Percentiles rank a stretch among this genome's conserved stretches.
Evolutionary conservation across 371 early-diverging fungal species (phyloP).

Genomic region (Apophysomyces sp.): DNA sequence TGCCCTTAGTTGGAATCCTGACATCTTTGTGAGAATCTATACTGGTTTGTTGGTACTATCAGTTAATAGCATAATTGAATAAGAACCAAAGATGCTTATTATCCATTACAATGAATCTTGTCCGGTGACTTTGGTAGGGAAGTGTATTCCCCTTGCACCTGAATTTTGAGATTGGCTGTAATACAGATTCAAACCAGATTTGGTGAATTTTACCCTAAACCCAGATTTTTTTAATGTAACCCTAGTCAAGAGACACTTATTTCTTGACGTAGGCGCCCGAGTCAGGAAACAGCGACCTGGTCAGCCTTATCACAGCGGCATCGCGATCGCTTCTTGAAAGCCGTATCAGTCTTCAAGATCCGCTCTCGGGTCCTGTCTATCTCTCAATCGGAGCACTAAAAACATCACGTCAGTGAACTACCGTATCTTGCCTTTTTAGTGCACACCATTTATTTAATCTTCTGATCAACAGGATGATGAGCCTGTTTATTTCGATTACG

Average conservation of each 20-base stretch:
- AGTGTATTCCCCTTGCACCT: too few relatives aligned
- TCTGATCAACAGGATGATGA: background rate
- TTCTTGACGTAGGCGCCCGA: slow-evolving; percentile 3
- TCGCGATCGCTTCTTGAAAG: slow-evolving; percentile 2
- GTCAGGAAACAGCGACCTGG: background rate
- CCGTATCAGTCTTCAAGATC: slow-evolving; percentile 2
- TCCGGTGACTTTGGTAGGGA: too few relatives aligned
- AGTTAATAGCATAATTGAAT: too few relatives aligned
- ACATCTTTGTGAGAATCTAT: too few relatives aligned
- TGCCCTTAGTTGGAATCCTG: too few relatives aligned
- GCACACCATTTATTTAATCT: background rate
- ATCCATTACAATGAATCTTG: too few relatives aligned
- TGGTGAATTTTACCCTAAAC: slow-evolving; percentile 1
- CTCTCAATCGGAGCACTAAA: background rate
- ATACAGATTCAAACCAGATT: background rate
- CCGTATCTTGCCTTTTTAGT: background rate
- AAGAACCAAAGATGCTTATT: too few relatives aligned
- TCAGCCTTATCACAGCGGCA: background rate
- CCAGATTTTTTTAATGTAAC: background rate
- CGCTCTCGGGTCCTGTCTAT: slow-evolving; percentile 3
- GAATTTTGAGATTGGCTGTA: too few relatives aligned
- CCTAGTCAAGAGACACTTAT: background rate
- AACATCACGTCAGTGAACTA: slow-evolving; percentile 1
- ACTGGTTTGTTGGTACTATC: too few relatives aligned
- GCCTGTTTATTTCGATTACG: background rate